Evolutionary conservation across 2,329 filamentous ascomycete genomes (phyloP), one percentile per base, ranked within the genome.

Genomic region (Fusarium succisae): DNA sequence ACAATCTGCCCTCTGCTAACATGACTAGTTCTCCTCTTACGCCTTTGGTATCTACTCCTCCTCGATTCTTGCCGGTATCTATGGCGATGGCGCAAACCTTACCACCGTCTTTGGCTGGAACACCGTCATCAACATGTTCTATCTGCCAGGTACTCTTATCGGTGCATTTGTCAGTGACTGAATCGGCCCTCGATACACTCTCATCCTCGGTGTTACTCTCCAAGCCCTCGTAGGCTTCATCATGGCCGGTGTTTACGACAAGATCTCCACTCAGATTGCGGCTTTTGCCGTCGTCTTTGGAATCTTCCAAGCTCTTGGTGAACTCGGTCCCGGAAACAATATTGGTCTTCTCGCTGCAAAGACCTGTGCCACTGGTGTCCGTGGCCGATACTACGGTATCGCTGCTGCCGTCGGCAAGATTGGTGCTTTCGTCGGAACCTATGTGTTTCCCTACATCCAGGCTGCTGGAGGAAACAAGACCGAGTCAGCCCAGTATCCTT

Each of bases 101-200:
- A 96, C 94, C 79, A 93, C 92, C 71, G 85, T 91, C 17, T 95
- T 98, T 70, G 95, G 94, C 45, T 98, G 94, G 94, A 95, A 94
- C 80, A 94, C 93, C 0, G 88, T 98, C 47, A 91, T 97, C 84
- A 97, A 96, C 81, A 85, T 94, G 71, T 98, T 98, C 82, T 97
- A 97, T 82, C 88, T 97, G 55, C 95, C 94, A 0, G 95, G 95
- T 3, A 93, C 94, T 30, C 86, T 95, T 59, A 82, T 93, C 8
- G 95, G 95, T 26, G 93, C 94, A 1, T 93, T 93, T 63, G 84
- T 93, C 12, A 92, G 91, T 32, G 95, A 98, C 82, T 91, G 88
- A 84, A 84, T 97, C 57, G 95, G 95, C 0, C 94, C 95, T 2
- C 91, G 92, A 65, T 90, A 92, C 75, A 92, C 93, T 3, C 86